Evolutionary conservation across 2,329 filamentous ascomycete genomes (phyloP), one percentile per base, ranked within the genome.

Genomic region (Septoria petroselini): DNA sequence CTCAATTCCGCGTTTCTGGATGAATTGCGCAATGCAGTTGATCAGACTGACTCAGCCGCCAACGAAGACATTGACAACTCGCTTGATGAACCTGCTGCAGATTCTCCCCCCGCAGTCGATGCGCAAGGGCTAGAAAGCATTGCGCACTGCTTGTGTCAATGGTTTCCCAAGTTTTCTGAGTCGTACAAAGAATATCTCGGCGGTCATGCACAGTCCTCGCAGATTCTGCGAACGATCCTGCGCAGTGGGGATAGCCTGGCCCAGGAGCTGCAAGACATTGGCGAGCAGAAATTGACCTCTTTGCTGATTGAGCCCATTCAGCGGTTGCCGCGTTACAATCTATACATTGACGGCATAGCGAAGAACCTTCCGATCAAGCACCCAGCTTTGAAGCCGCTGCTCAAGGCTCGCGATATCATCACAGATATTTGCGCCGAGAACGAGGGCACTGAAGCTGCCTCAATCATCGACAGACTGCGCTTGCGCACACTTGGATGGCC

Each of bases 341-440:
- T 98, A 29, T 85, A 97, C 65, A 97, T 98, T 61, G 93, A 98
- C 71, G 91, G 94, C 63, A 96, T 98, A 64, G 81, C 93, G 40
- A 83, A 85, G 58, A 90, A 86, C 53, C 78, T 97, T 14, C 91
- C 91, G 3, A 81, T 91, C 42, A 83, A 86, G 7, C 91, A 97
- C 66, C 88, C 90, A 2, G 91, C 91, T 0, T 77, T 95, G 45
- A 85, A 86, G 58, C 78, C 80, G 2, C 84, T 98, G 71, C 79
- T 96, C 34, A 91, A 89, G 65, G 91, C 93, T 0, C 81, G 91
- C 58, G 93, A 97, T 67, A 87, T 95, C 45, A 90, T 98, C 58
- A 90, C 91, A 15, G 93, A 95, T 46, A 98, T 98, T 35, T 98
- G 93, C 70, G 94, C 91, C 12, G 84, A 96, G 72, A 91, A 96